Conservation (phyloP, 164 flowering plant genomes). For the Vitis amurensis region DNA sequence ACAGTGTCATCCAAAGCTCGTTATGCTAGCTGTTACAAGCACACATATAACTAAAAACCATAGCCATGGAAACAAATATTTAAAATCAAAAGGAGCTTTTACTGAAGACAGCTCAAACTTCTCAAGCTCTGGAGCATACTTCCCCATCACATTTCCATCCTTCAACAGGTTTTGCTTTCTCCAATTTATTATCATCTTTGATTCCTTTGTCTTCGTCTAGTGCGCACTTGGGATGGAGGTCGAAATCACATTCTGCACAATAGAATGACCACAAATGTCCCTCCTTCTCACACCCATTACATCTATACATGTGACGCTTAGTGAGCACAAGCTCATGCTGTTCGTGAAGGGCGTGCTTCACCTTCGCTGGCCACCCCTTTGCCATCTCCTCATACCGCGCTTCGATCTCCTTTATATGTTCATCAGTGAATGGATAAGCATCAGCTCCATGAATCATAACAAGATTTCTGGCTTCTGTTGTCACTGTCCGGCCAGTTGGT, state of each 20-base stretch:
- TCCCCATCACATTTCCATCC: conserved; percentile 52
- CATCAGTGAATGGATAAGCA: conserved; percentile 77
- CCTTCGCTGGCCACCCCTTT: conserved; percentile 72
- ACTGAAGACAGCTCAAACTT: not conserved
- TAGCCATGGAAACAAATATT: too few species aligned
- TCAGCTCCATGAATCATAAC: conserved; percentile 47
- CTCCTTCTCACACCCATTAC: conserved; percentile 49
- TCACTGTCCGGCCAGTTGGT: conserved; percentile 59
- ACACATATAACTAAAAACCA: too few species aligned
- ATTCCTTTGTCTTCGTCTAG: conserved; percentile 22
- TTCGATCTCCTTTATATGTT: conserved; percentile 50
- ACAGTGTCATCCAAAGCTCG: too few species aligned
- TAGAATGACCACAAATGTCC: conserved; percentile 54
- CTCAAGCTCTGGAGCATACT: conserved; percentile 24
- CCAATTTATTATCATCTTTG: conserved; percentile 6
- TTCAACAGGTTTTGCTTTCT: conserved; percentile 21
- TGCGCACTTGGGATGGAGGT: conserved; percentile 65
- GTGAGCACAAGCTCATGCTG: conserved; percentile 56
- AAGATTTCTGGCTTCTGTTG: conserved; percentile 45
- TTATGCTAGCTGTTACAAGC: too few species aligned
- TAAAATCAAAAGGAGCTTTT: not conserved
- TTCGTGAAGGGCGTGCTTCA: conserved; percentile 45
- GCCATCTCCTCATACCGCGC: conserved; percentile 43
- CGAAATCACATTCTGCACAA: conserved; percentile 57
- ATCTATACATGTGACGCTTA: conserved; percentile 28